phyloP scores from a whole-genome alignment of 352 stramenopile species.

The Nothophytophthora sp. region DNA sequence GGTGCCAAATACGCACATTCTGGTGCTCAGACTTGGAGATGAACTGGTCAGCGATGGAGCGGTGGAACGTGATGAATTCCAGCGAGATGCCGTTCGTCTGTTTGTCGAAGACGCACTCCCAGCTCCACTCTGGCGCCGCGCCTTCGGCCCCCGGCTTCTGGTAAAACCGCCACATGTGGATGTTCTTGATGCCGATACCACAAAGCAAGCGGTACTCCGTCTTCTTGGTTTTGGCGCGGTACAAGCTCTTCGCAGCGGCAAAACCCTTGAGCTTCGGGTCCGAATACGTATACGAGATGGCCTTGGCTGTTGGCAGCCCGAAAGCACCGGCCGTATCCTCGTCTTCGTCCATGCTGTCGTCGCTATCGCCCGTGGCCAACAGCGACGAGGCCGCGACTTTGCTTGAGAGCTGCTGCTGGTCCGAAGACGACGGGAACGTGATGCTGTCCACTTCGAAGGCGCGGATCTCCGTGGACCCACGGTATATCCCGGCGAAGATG shows the following conservation, averaged over 20 bases:
- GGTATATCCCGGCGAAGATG: conserved; percentile 86
- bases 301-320: conserved; percentile 47
- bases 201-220: conserved; percentile 83
- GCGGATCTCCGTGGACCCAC: conserved; percentile 85
- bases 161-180: conserved; percentile 87
- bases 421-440: conserved; percentile 40
- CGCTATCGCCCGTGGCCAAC: conserved; percentile 14
- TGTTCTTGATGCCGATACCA: conserved; percentile 86
- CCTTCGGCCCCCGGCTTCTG: conserved; percentile 31
- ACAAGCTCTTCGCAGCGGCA: conserved; percentile 69
- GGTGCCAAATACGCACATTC: conserved; percentile 81
- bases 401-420: conserved; percentile 12
- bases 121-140: conserved; percentile 40
- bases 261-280: conserved; percentile 88
- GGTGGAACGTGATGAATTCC: conserved; percentile 79
- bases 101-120: conserved; percentile 88
- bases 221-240: conserved; percentile 34
- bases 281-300: conserved; percentile 69
- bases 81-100: conserved; percentile 86
- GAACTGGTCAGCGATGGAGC: conserved; percentile 47
- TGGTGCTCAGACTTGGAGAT: conserved; percentile 89
- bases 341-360: conserved; percentile 33
- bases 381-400: conserved; percentile 1
- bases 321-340: conserved; percentile 26
- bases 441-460: conserved; percentile 85